Percentiles rank a stretch among this genome's conserved stretches.
Conservation (phyloP, 441 rosid genomes). For the Breynia disticha region DNA sequence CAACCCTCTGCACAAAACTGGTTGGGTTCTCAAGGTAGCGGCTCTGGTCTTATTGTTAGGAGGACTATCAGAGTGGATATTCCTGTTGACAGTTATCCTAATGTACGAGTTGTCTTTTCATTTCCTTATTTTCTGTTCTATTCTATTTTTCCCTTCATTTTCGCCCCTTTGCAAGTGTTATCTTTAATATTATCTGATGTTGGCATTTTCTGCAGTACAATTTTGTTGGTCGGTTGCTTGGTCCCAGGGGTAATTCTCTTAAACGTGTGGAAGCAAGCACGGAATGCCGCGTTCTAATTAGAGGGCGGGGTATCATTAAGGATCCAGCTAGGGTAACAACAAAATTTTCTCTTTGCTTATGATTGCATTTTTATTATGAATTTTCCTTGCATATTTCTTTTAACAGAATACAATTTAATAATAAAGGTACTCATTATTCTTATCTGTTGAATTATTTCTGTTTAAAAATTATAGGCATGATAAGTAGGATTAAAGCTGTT, state of each 20-base stretch:
- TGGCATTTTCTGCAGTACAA: conserved; percentile 53
- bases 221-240: conserved; percentile 98
- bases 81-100: conserved; percentile 78
- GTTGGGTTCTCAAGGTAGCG: conserved; percentile 70
- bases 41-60: conserved; percentile 83
- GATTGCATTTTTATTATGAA: background rate
- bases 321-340: conserved; percentile 70
- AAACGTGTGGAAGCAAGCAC: conserved; percentile 94
- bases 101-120: conserved; percentile 35
- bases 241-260: conserved; percentile 96
- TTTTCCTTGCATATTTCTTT: background rate
- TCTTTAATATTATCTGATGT: conserved; percentile 13
- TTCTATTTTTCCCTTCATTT: no score
- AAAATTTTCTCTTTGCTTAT: background rate
- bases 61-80: conserved; percentile 89
- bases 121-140: background rate
- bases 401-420: no score
- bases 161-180: background rate
- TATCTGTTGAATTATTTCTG: no score
- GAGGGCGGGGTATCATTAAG: conserved; percentile 96
- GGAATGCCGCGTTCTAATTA: conserved; percentile 86
- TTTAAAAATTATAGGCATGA: no score
- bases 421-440: no score
- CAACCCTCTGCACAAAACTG: conserved; percentile 65
- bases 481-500: no score